A percentile compares a stretch with the other conserved stretches of the same genome.
Conservation (phyloP, 208 protist genomes). For the Leishmania tarentolae region DNA sequence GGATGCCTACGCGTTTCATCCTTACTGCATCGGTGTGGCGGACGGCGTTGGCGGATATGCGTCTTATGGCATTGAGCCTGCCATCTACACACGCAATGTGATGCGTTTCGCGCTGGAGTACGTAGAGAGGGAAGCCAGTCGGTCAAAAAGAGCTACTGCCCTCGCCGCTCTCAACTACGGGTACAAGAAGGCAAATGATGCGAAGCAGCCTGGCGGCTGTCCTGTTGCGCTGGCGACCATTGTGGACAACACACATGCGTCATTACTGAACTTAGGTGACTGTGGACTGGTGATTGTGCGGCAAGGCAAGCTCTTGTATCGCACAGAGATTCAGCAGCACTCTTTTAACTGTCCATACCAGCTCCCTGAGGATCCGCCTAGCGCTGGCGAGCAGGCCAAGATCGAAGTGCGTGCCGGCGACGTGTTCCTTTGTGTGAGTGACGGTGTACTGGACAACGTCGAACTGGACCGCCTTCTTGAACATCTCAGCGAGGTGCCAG, state of each 20-base stretch:
- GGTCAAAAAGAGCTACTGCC: conserved; percentile 35
- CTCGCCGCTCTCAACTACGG: conserved; percentile 67
- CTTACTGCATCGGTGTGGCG: conserved; percentile 74
- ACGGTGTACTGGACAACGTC: conserved; percentile 88
- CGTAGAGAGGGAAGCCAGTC: conserved; percentile 27
- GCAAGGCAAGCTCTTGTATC: conserved; percentile 62
- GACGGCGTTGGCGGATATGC: conserved; percentile 89
- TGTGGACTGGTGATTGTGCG: conserved; percentile 78
- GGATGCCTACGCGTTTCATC: conserved; percentile 82
- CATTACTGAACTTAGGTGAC: conserved; percentile 88
- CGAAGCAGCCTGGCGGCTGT: conserved; percentile 61
- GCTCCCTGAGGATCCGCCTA: conserved; percentile 78
- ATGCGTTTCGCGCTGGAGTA: conserved; percentile 68
- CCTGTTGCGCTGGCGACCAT: conserved; percentile 74
- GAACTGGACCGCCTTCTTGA: conserved; percentile 60
- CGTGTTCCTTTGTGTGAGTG: conserved; percentile 77
- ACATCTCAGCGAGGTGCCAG: conserved; percentile 44
- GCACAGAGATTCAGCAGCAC: conserved; percentile 77
- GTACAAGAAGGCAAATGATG: conserved; percentile 44
- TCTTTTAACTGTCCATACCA: conserved; percentile 89
- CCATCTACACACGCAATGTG: conserved; percentile 78
- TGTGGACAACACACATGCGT: conserved; percentile 52
- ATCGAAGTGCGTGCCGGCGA: conserved; percentile 71
- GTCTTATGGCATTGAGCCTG: conserved; percentile 67
- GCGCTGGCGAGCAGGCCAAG: conserved; percentile 55